Conservation (phyloP, 805 yeast genomes). For the Sugiyamaella smithiae region DNA sequence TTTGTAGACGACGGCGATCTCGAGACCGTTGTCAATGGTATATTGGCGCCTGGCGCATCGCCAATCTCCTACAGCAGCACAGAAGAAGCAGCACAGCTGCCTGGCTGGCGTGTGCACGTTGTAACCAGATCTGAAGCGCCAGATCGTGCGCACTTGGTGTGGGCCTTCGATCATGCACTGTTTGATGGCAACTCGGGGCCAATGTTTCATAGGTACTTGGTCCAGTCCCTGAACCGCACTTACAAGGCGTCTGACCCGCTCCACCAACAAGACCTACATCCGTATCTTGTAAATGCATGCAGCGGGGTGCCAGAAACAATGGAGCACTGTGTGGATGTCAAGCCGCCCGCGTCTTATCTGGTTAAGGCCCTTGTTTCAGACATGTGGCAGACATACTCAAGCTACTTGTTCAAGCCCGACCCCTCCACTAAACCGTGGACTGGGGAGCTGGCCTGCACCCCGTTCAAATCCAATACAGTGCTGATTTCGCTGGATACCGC, state of each 20-base stretch:
- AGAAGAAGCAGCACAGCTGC: constrained; percentile 6
- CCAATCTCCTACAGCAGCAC: constrained; percentile 7
- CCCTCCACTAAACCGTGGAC: constrained; percentile 11
- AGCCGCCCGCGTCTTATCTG: constrained; percentile 12
- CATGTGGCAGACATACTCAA: background rate
- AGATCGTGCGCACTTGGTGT: constrained; percentile 13
- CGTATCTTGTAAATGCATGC: background rate
- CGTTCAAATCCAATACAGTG: constrained; percentile 12
- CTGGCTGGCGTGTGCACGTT: constrained; percentile 25
- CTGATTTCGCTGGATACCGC: constrained; percentile 7
- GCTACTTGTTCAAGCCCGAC: background rate
- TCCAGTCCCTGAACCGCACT: constrained; percentile 1
- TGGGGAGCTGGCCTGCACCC: constrained; percentile 10
- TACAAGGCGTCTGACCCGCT: background rate
- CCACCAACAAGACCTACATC: background rate
- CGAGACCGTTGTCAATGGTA: constrained; percentile 5
- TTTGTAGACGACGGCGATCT: constrained; percentile 7
- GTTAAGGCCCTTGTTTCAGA: constrained; percentile 3
- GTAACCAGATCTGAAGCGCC: constrained; percentile 6
- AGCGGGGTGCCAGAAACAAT: background rate
- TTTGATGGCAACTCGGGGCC: constrained; percentile 28
- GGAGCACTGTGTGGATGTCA: constrained; percentile 13
- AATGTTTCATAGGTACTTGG: constrained; percentile 19
- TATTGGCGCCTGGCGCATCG: background rate
- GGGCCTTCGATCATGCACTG: constrained; percentile 25